Base-by-base conservation (phyloP, 768 basidiomycete genomes). In the Brasilioporus rufonigricans region DNA sequence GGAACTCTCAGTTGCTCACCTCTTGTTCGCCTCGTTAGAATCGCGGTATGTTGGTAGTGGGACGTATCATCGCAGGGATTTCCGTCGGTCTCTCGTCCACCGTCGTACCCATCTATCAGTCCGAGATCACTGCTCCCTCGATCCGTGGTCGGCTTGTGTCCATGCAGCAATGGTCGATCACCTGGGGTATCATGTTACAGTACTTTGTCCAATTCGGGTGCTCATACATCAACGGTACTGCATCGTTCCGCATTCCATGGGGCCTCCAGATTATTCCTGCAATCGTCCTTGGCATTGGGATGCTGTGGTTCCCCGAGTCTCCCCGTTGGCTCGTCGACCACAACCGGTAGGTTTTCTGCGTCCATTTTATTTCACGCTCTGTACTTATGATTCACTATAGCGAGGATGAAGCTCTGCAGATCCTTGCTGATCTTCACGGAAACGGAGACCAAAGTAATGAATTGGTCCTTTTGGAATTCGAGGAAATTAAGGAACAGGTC, bases 161-260 rank as follows among this genome's bases (percentile, higher is more conserved):
- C 4, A 74, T 88, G 55, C 87, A 91, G 65, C 88, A 91, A 77
- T 89, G 87, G 82, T 80, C 85, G 3, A 88, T 87, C 63, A 87
- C 87, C 0, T 88, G 89, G 85, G 86, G 86, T 71, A 88, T 88
- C 64, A 74, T 87, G 59, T 69, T 90, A 41, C 87, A 88, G 58
- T 84, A 89, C 72, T 88, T 88, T 67, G 78, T 88, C 58, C 82
- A 87, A 60, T 87, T 88, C 56, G 87, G 86, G 10, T 86, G 84
- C 66, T 89, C 86, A 1, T 71, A 72, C 66, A 86, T 89, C 66
- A 70, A 84, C 19, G 85, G 87, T 31, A 75, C 67, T 13, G 86
- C 86, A 0, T 87, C 87, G 0, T 91, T 89, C 80, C 84, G 88
- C 24, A 85, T 91, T 59, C 89, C 88, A 11, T 89, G 87, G 87